Evolutionary conservation across 1,284 basidiomycete genomes (phyloP).

Genomic region (Irpex rosettiformis): DNA sequence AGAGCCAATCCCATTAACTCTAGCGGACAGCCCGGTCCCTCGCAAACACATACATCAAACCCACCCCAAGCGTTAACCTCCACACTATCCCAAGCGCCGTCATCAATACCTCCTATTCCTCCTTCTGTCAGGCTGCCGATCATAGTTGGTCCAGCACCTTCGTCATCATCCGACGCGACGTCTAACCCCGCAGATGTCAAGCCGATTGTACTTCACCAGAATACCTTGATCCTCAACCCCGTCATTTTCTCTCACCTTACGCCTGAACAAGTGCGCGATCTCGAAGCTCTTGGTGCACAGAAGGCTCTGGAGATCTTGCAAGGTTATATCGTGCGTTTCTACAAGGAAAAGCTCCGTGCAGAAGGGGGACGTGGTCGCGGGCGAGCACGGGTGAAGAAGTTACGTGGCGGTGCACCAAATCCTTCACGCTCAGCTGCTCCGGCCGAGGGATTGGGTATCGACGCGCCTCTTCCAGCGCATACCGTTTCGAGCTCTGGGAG

Average conservation of each 20-base stretch:
- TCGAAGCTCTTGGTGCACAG: conserved; percentile 80
- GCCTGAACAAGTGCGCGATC: conserved; percentile 66
- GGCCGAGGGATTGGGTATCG: conserved; percentile 31
- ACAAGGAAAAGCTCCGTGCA: conserved; percentile 72
- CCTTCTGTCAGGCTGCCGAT: conserved; percentile 53
- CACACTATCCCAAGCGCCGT: conserved; percentile 23
- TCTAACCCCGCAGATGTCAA: conserved; percentile 39
- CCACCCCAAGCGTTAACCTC: conserved; percentile 13
- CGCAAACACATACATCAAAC: conserved; percentile 14
- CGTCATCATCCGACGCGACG: conserved; percentile 27
- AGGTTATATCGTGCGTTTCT: conserved; percentile 78
- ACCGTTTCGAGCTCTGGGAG: conserved; percentile 16
- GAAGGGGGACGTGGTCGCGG: conserved; percentile 44
- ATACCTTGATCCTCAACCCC: conserved; percentile 81
- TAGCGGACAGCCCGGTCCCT: not conserved
- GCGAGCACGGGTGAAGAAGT: conserved; percentile 34
- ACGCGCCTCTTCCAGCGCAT: conserved; percentile 32
- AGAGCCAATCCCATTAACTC: not conserved
- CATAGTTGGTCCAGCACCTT: conserved; percentile 53
- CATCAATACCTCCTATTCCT: conserved; percentile 29
- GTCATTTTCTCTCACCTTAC: conserved; percentile 80
- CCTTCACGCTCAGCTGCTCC: conserved; percentile 3
- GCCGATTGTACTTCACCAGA: conserved; percentile 82
- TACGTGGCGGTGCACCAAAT: conserved; percentile 24
- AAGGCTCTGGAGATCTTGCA: conserved; percentile 82